Base-by-base conservation (phyloP, 768 basidiomycete species). In the Filobasidium floriforme region DNA sequence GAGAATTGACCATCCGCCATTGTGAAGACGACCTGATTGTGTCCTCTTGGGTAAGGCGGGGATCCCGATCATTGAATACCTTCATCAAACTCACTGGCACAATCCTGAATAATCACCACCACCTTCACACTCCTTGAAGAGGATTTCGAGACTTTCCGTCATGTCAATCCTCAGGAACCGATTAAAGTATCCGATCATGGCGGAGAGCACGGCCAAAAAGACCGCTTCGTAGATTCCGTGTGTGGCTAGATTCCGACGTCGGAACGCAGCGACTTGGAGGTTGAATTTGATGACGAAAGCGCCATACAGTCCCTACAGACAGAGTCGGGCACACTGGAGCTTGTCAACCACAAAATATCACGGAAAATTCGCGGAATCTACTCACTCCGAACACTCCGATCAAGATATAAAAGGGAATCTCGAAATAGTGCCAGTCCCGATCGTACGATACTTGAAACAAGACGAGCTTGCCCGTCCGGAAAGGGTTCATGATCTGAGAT, bases 371-470 rank as follows among this genome's bases (percentile, higher is more conserved):
- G 63, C 28, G 19, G 29, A 60, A 19, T 19, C 12, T n/a, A 41
- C 85, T 68, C 74, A 94, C 94, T 59, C 96, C 96, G 77, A 99
- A 99, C 68, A 98, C 83, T 11, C 96, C 96, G 49, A 99, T 85
- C 66, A 98, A 85, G 62, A 98, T 83, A 79, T 93, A 99, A 78
- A 94, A 94, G 19, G 96, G 88, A 60, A 99, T 89, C 75, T 98
- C 96, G 75, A 98, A 98, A 80, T 94, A 97, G 76, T 98, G 96
- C 96, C 96, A 99, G 73, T 92, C 92, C 40, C 94, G 85, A 75
- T 89, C 89, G 77, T 98, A 99, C 1, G 92, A 93, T 72, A 99
- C 91, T 76, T 97, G 93, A 81, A 99, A 99, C 68, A 98, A 81
- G 74, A 99, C 96, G 29, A 99, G 86, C 77, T 98, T 98, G 24